These are phyloP conservation scores for Cornus florida DNA, from an alignment of 148 eudicot genomes.

Conservation along the genomic window DNA sequence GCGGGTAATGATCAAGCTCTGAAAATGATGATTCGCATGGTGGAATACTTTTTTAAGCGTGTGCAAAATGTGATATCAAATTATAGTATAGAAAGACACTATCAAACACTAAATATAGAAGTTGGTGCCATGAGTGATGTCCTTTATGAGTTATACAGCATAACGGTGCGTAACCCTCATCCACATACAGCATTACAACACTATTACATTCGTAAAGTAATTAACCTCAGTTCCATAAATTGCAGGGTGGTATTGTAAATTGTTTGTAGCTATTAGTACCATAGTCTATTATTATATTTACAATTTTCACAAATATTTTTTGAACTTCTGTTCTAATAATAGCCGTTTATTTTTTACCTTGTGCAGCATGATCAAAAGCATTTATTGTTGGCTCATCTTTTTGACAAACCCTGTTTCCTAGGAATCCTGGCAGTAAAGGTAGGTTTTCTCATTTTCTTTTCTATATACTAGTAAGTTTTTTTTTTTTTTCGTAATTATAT, in stretches of 20 bases:
- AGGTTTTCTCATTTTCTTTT: not conserved
- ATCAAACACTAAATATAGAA: constrained; percentile 77
- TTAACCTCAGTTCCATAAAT: constrained; percentile 1
- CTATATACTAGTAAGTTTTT: not conserved
- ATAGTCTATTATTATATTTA: not conserved
- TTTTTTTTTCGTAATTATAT: too few relatives aligned
- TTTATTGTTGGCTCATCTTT: constrained; percentile 83
- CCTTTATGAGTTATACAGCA: constrained; percentile 60
- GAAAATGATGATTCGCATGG: constrained; percentile 75
- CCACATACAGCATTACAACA: too few relatives aligned
- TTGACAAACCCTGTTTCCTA: constrained; percentile 96
- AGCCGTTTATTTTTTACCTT: not conserved
- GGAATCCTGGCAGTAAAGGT: constrained; percentile 88
- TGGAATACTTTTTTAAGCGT: constrained; percentile 72
- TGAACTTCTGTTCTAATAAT: not conserved
- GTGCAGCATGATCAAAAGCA: constrained; percentile 75
- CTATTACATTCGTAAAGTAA: not conserved
- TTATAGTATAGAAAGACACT: constrained; percentile 72
- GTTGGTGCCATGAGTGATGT: constrained; percentile 96
- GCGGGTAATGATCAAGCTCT: constrained; percentile 68
- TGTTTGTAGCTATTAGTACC: not conserved
- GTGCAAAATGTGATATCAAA: constrained; percentile 70
- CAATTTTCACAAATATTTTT: not conserved
- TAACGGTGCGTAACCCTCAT: constrained; percentile 56
- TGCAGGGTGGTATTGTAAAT: not conserved